Conservation (phyloP, 371 early-diverging fungal species). For the Mortierella sp. region DNA sequence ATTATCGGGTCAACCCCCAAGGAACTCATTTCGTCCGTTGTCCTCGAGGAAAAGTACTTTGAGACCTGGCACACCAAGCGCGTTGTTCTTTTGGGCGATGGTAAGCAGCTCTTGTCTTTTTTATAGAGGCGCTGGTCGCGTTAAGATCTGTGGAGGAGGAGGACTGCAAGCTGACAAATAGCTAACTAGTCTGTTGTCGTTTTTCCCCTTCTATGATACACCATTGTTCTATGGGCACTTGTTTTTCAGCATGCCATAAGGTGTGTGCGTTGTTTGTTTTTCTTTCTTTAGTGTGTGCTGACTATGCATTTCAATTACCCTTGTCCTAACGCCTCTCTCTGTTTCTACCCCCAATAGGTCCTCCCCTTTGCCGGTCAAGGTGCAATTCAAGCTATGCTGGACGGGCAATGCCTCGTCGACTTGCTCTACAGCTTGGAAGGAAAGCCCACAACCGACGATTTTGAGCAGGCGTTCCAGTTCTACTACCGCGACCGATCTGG, state of each 20-base stretch:
- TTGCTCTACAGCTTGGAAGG: constrained; percentile 24
- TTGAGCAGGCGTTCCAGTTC: constrained; percentile 20
- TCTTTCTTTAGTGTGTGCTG: background rate
- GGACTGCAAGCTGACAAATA: background rate
- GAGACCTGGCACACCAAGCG: constrained; percentile 46
- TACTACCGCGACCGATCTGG: constrained; percentile 23
- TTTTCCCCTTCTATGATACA: background rate
- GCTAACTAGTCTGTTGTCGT: background rate
- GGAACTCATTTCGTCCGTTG: constrained; percentile 38
- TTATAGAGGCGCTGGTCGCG: background rate
- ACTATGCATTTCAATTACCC: background rate
- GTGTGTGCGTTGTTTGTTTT: background rate
- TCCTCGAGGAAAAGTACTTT: constrained; percentile 43
- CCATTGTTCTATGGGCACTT: background rate
- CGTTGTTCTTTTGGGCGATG: constrained; percentile 45
- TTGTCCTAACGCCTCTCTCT: background rate
- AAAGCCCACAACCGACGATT: constrained; percentile 11
- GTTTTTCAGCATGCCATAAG: constrained; percentile 24
- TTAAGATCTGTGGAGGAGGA: background rate
- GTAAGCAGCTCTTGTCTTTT: background rate
- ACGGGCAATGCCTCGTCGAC: constrained; percentile 37
- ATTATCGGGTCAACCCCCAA: constrained; percentile 37
- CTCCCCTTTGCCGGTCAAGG: constrained; percentile 55
- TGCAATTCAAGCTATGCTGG: constrained; percentile 44
- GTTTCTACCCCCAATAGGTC: constrained; percentile 9